A percentile compares a stretch with the other conserved stretches of the same genome.
These are phyloP conservation scores for Beauveria pseudobassiana DNA, from an alignment of 2,329 filamentous ascomycete genomes.

Conservation along the genomic window DNA sequence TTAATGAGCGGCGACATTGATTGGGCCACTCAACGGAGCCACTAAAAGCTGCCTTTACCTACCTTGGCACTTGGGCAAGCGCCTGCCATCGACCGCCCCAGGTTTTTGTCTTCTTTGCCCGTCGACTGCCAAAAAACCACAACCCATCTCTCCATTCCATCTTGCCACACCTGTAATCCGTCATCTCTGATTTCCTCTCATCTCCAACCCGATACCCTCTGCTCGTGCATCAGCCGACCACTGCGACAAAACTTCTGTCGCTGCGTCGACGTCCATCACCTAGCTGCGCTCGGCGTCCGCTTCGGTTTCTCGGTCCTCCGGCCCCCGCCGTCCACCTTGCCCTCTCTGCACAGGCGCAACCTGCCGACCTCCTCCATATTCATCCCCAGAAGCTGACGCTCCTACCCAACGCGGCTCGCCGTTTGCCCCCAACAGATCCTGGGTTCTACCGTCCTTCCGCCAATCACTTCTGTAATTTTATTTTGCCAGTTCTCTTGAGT, in stretches of 20 bases:
- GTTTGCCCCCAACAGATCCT: not conserved
- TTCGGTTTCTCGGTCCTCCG: slow-evolving; percentile 4
- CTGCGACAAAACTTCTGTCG: not conserved
- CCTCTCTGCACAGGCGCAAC: not conserved
- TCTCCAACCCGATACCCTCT: not conserved
- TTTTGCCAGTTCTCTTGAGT: not conserved
- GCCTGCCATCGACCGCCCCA: not conserved
- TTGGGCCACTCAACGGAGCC: not conserved
- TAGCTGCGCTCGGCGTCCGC: not conserved
- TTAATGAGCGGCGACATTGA: too few species aligned
- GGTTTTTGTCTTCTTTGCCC: not conserved
- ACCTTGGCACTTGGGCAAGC: not conserved
- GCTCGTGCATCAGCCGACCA: not conserved
- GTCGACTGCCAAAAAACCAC: not conserved
- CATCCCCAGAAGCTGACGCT: not conserved
- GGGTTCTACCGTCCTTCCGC: not conserved
- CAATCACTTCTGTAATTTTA: not conserved
- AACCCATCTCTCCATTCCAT: not conserved
- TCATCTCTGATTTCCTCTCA: not conserved
- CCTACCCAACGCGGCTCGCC: not conserved
- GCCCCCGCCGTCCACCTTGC: slow-evolving; percentile 1
- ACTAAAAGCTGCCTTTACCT: too few species aligned
- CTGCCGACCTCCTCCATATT: slow-evolving; percentile 5
- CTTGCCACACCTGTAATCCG: not conserved
- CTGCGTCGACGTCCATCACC: not conserved